Evolutionary conservation across 106 monocot genomes (phyloP), one percentile per base, ranked within the genome.

Genomic region (Cymbidium sinense): DNA sequence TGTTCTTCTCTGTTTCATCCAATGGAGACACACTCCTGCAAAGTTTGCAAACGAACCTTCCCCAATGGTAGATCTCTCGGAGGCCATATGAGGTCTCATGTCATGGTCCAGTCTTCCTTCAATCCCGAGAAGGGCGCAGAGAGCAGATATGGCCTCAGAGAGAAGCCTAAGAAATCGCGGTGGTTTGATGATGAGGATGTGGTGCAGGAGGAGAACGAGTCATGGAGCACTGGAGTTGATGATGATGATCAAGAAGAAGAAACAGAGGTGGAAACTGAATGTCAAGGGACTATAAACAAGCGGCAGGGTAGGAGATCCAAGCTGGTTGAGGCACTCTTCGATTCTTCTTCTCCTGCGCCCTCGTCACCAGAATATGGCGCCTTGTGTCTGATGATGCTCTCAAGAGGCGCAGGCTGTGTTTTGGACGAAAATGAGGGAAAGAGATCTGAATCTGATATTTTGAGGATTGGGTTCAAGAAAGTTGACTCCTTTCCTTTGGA

Each of bases 21-120:
- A 27, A 77, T 73, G 65, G 80, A 80, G 62, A 75, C 76, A 33
- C 91, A 85, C 47, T 19, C 21, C 13, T 87, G 85, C 85, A 86
- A 80, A 76, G 29, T 83, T 44, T 89, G 87, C 74, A 4, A 33
- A 20, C 86, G 83, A 76, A 34, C 55, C n/a, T 92, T 89, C 79
- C 72, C 65, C 19, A 80, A 64, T 30, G 81, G 85, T 36, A 73
- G 80, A 41, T 83, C 92, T 34, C 82, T 92, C 1, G 87, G 85
- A 18, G 83, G 85, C 23, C 89, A 92, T 80, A 87, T 89, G 89
- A 80, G 84, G 80, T 87, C 87, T 13, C 92, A 89, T 77, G 3
- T 67, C 34, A 3, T 55, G 19, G 0, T 28, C 25, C 29, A 25
- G 52, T 61, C 74, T 37, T 15, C 54, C 6, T 10, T 9, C 65